Percentiles rank a stretch among this genome's conserved stretches.
Evolutionary conservation across 192 early-diverging fungal genomes (phyloP).

Genomic region (Piromyces sp.): DNA sequence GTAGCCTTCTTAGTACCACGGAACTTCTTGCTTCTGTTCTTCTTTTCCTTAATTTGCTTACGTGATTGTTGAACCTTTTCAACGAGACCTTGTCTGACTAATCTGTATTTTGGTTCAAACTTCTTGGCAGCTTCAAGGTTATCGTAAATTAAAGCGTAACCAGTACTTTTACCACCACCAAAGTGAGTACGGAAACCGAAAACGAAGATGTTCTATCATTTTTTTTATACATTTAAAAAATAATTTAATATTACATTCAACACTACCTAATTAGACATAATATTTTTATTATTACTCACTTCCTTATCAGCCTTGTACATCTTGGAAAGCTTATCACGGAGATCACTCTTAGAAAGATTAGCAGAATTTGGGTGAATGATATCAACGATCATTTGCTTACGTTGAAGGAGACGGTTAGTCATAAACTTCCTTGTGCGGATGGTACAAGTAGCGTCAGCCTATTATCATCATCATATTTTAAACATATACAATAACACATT

Average conservation of each 20-base stretch:
- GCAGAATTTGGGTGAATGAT: slow-evolving; percentile 85
- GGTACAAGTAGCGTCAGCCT: slow-evolving; percentile 78
- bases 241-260: too few relatives aligned
- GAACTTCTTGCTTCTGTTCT: slow-evolving; percentile 98
- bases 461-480: too few relatives aligned
- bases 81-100: slow-evolving; percentile 55
- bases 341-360: slow-evolving; percentile 80
- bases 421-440: slow-evolving; percentile 98
- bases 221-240: too few relatives aligned
- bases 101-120: slow-evolving; percentile 97
- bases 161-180: slow-evolving; percentile 91
- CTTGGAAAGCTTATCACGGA: slow-evolving; percentile 87
- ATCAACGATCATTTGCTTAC: slow-evolving; percentile 95
- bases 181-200: slow-evolving; percentile 93
- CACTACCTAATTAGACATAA: background rate
- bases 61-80: slow-evolving; percentile 56
- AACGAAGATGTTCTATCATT: slow-evolving; percentile 46
- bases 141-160: slow-evolving; percentile 94
- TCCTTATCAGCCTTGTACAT: slow-evolving; percentile 85
- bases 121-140: slow-evolving; percentile 83
- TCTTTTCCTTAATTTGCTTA: slow-evolving; percentile 95
- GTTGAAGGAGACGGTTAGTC: slow-evolving; percentile 91
- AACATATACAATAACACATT: background rate
- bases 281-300: slow-evolving; percentile 5
- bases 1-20: slow-evolving; percentile 82